Evolutionary conservation across 116 monocot genomes (phyloP).

Genomic region (Phalaenopsis hybrid): DNA sequence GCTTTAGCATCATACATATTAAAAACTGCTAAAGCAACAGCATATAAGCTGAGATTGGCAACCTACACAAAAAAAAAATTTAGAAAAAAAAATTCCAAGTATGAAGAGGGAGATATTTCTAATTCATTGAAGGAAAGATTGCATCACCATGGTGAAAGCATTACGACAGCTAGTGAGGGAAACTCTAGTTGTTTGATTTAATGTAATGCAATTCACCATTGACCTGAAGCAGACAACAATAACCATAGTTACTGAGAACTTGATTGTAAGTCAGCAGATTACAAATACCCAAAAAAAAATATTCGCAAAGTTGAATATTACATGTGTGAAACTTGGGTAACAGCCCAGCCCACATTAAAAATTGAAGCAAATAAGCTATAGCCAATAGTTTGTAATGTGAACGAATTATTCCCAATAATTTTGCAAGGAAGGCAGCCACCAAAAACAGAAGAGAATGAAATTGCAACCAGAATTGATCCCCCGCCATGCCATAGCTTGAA

Average conservation of each 20-base stretch:
- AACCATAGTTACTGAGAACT: neutral
- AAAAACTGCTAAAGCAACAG: conserved; percentile 71
- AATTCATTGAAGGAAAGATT: neutral
- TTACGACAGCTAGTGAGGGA: conserved; percentile 91
- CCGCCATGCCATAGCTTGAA: conserved; percentile 20
- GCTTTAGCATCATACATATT: conserved; percentile 37
- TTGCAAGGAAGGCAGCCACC: conserved; percentile 78
- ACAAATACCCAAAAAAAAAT: neutral
- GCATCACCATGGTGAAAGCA: conserved; percentile 87
- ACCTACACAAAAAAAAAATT: conserved; percentile 31
- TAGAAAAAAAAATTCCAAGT: conserved; percentile 1
- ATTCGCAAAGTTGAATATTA: conserved; percentile 19
- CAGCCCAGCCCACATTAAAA: conserved; percentile 96
- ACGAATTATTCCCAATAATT: conserved; percentile 44
- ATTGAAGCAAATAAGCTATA: conserved; percentile 91
- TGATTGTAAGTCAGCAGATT: neutral
- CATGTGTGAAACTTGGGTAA: conserved; percentile 97
- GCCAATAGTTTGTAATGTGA: conserved; percentile 58
- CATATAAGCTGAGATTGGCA: conserved; percentile 88
- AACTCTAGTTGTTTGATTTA: conserved; percentile 78
- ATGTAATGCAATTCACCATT: conserved; percentile 88
- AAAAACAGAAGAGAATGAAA: conserved; percentile 98
- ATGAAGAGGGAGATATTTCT: neutral
- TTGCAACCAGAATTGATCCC: conserved; percentile 78
- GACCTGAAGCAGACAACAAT: conserved; percentile 40